Conservation (phyloP, 257 asterid genomes). For the Nicotiana undulata region DNA sequence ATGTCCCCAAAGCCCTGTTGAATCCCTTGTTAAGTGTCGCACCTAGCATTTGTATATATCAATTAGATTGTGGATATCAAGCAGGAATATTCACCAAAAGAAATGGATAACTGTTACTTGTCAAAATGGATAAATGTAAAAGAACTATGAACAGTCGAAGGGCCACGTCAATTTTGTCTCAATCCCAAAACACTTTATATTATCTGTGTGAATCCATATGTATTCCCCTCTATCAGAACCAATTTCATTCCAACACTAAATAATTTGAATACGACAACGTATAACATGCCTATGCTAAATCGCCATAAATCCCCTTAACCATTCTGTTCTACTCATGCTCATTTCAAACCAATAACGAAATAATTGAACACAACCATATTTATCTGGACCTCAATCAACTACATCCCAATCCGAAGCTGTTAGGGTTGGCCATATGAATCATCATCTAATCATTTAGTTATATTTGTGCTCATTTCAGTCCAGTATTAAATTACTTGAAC, state of each 20-base stretch:
- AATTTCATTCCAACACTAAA: neutral
- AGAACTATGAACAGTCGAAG: neutral
- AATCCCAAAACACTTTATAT: neutral
- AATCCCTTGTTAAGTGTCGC: slow-evolving; percentile 46
- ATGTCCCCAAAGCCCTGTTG: slow-evolving; percentile 43
- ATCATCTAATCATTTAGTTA: neutral
- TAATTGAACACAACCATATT: neutral
- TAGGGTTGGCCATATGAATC: slow-evolving; percentile 1
- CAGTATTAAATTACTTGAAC: slow-evolving; percentile 27
- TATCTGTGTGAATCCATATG: neutral
- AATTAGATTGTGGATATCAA: neutral
- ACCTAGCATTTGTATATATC: slow-evolving; percentile 16
- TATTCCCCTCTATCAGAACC: neutral
- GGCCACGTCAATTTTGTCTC: neutral
- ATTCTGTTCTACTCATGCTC: neutral
- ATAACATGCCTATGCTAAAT: neutral
- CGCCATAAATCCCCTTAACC: neutral
- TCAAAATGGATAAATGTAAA: neutral
- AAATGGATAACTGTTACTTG: slow-evolving; percentile 26
- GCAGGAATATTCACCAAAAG: neutral
- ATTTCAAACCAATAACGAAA: too few species aligned
- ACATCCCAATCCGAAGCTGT: slow-evolving; percentile 20
- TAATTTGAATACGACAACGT: neutral
- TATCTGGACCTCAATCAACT: neutral
- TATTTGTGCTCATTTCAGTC: slow-evolving; percentile 25